These are phyloP conservation scores for Trypanosoma melophagium DNA, from an alignment of 208 protist genomes.

Conservation along the genomic window DNA sequence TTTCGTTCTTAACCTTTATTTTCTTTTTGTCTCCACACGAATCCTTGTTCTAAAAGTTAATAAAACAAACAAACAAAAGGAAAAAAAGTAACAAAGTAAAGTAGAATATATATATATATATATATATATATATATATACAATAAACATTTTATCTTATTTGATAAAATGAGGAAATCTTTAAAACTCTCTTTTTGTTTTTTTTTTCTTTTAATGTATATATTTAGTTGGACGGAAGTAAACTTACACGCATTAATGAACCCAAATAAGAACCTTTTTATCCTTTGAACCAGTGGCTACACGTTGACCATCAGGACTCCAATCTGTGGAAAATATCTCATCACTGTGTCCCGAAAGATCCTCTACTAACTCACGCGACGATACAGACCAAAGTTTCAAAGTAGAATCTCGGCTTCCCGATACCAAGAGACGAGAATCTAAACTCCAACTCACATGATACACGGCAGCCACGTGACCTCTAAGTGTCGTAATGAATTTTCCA, in stretches of 20 bases:
- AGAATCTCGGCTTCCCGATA: slow-evolving; percentile 95
- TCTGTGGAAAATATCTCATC: slow-evolving; percentile 98
- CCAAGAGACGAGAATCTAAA: slow-evolving; percentile 93
- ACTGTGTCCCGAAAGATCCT: slow-evolving; percentile 97
- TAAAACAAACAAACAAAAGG: neutral
- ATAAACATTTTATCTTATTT: slow-evolving; percentile 1
- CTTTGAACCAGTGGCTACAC: slow-evolving; percentile 95
- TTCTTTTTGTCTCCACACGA: slow-evolving; percentile 9
- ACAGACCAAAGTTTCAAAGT: slow-evolving; percentile 97
- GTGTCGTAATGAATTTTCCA: slow-evolving; percentile 92
- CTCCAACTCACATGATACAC: slow-evolving; percentile 98
- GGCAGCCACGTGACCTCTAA: slow-evolving; percentile 95
- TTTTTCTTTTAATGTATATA: no score
- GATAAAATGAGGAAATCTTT: no score
- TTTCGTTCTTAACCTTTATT: slow-evolving; percentile 6
- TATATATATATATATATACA: slow-evolving; percentile 7
- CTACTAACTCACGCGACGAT: slow-evolving; percentile 87
- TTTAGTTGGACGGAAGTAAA: neutral
- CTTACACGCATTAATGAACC: slow-evolving; percentile 65
- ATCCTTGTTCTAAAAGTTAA: slow-evolving; percentile 1
- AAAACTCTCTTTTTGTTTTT: no score
- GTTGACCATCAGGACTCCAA: slow-evolving; percentile 97
- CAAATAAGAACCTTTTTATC: slow-evolving; percentile 94
- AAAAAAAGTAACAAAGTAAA: slow-evolving; percentile 2
- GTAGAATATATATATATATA: neutral